Conservation (phyloP, 129 eudicot species). For the Helichrysum umbraculigerum region DNA sequence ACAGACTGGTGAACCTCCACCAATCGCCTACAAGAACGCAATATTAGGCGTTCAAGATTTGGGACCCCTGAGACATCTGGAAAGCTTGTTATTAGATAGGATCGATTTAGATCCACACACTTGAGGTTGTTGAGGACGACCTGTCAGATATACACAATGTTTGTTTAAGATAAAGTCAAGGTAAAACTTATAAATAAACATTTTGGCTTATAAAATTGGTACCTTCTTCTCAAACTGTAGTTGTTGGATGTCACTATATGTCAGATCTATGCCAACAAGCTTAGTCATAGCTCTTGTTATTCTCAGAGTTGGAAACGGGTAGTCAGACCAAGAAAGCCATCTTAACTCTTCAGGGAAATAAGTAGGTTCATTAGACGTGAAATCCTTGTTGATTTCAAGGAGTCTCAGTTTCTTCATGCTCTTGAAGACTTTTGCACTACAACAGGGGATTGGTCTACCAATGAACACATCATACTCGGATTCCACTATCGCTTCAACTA, state of each 20-base stretch:
- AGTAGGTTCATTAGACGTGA: slow-evolving; percentile 10
- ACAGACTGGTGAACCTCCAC: slow-evolving; percentile 10
- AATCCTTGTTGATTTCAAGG: background rate
- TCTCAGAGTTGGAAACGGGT: background rate
- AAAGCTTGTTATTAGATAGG: background rate
- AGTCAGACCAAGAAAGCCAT: slow-evolving; percentile 4
- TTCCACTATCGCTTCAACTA: too few relatives aligned
- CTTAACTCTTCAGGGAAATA: slow-evolving; percentile 9
- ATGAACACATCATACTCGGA: too few relatives aligned
- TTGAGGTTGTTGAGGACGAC: slow-evolving; percentile 1
- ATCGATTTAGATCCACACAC: background rate
- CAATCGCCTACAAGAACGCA: background rate
- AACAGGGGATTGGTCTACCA: too few relatives aligned
- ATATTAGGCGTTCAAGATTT: slow-evolving; percentile 5
- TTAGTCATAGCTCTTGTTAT: slow-evolving; percentile 2
- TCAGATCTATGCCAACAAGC: slow-evolving; percentile 7
- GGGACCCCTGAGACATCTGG: too few relatives aligned
- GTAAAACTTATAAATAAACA: background rate
- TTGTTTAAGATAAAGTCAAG: too few relatives aligned
- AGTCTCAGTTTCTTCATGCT: slow-evolving; percentile 17
- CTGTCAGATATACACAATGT: background rate
- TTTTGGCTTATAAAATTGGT: background rate
- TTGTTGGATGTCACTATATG: background rate
- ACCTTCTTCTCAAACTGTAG: slow-evolving; percentile 14
- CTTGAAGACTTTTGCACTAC: background rate